These are phyloP conservation scores for Nothophoma quercina DNA, from an alignment of 2,329 filamentous ascomycete species.

Conservation along the genomic window DNA sequence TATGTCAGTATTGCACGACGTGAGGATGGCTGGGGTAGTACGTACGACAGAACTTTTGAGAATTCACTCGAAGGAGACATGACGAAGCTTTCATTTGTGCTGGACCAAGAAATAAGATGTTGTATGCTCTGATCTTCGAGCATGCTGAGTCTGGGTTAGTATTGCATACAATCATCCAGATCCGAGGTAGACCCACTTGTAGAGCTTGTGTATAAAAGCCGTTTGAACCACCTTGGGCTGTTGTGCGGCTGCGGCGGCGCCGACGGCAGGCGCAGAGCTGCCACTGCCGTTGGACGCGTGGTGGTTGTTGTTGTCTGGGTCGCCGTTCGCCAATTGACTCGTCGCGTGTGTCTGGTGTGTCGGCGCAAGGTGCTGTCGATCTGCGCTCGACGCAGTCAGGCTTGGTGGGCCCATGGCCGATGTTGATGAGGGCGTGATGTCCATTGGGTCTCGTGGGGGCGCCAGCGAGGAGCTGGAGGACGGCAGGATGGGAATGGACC, in stretches of 20 bases:
- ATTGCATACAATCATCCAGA: slow-evolving; percentile 11
- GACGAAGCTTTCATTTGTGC: slow-evolving; percentile 93
- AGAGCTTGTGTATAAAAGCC: slow-evolving; percentile 98
- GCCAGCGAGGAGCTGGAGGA: slow-evolving; percentile 56
- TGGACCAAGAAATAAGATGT: slow-evolving; percentile 96
- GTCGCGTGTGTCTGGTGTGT: slow-evolving; percentile 20
- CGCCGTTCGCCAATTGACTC: slow-evolving; percentile 30
- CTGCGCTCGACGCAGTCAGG: slow-evolving; percentile 58
- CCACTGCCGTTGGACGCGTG: slow-evolving; percentile 46
- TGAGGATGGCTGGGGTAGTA: slow-evolving; percentile 45
- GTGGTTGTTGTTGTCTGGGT: slow-evolving; percentile 37
- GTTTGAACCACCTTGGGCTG: slow-evolving; percentile 98
- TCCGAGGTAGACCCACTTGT: slow-evolving; percentile 73
- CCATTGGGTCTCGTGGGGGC: slow-evolving; percentile 62
- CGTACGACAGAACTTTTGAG: slow-evolving; percentile 95
- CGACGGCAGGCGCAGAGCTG: slow-evolving; percentile 55
- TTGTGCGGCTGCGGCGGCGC: slow-evolving; percentile 77
- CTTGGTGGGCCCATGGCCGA: slow-evolving; percentile 58
- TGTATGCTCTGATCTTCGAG: slow-evolving; percentile 92
- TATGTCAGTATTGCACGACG: slow-evolving; percentile 39
- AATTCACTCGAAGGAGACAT: slow-evolving; percentile 98
- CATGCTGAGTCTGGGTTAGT: slow-evolving; percentile 72
- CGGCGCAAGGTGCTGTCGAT: slow-evolving; percentile 48
- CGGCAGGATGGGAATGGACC: slow-evolving; percentile 61
- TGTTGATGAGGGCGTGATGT: slow-evolving; percentile 58